Base-by-base conservation (phyloP, 2,329 filamentous ascomycete species). In the Drechslerella coelobrocha region DNA sequence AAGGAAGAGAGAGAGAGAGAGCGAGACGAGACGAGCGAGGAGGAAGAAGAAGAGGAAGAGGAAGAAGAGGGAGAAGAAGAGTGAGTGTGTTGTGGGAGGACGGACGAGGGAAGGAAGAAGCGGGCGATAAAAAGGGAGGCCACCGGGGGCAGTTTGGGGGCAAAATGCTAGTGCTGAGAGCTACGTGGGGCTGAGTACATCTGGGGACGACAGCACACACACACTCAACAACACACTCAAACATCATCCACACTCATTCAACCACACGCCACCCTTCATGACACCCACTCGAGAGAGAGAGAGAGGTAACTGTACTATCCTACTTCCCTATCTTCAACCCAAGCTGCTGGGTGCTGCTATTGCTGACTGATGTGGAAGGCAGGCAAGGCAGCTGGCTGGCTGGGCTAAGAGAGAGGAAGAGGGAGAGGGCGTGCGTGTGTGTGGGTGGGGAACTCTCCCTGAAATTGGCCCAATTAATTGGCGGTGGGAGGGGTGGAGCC, bases 1-100 rank as follows among this genome's bases (percentile, higher is more conserved):
- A 80, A 68, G 31, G 72, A 78, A 79, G 77, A 78, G 78, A 80
- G 62, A 29, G 72, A 60, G 56, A 59, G 57, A 47, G 45, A 57
- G 61, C 52, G 43, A 68, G 61, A 50, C 62, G 68, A 61, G 71
- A 57, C 52, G 65, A 34, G 53, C 43, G 43, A 51, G 47, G 48
- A 59, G 31, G 72, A 73, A 62, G 76, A 77, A 76, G 76, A 75
- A 75, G 76, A 75, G 71, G 72, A 61, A 72, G 73, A 66, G 56
- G 59, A 69, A 69, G 39, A 59, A 43, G 69, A 53, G 68, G 72
- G 51, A 60, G 65, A 61, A 66, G 69, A 72, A 72, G 66, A 69
- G 73, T 51, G 34, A 34, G 27, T 52, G 53, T 34, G 61, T 59
- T 37, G 53, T 31, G 52, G 61, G 55, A 60, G 57, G 61, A 68